Evolutionary conservation across 2,329 filamentous ascomycete species (phyloP), one percentile per base, ranked within the genome.

Genomic region (Trichoderma semiorbis): DNA sequence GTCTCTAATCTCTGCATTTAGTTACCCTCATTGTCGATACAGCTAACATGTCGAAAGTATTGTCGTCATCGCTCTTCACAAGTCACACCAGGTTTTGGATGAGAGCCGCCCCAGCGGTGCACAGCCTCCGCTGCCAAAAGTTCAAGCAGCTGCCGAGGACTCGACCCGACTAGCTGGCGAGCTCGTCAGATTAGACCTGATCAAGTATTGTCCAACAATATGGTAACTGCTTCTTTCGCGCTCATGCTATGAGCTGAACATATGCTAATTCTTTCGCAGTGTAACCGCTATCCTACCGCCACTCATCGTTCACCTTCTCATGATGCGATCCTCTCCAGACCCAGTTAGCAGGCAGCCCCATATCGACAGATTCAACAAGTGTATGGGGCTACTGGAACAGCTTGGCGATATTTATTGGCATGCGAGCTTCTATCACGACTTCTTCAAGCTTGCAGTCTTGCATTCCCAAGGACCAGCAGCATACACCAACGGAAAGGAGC

Each of bases 351-450:
- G 47, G 16, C 53, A 64, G 3, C 68, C 66, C 26, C 58, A 73
- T 28, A 55, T 34, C 18, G 61, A 66, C 16, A 34, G 58, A 30
- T 75, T 74, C 50, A 39, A 72, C 21, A 69, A 66, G 47, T 75
- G 74, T 57, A 75, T 75, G 70, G 58, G 57, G n/a, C 67, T 73
- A 18, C 55, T 75, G 30, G 61, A 74, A 30, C 34, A 73, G 34
- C 69, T 75, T 6, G 67, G 74, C 26, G 70, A 75, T 3, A 72
- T 75, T 21, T 74, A 75, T 47, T 75, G 74, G 74, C 74, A 75
- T 57, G 74, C 74, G 12, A 71, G 72, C 18, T 75, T 75, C 62
- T 75, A 75, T 28, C 65, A 73, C 21, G 72, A 74, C n/a, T 72
- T 75, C 67, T 75, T 75, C 55, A 66, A 73, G 57, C 73, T 75